Base-by-base conservation (phyloP, 306 rosid genomes). In the Rosa lucieae region DNA sequence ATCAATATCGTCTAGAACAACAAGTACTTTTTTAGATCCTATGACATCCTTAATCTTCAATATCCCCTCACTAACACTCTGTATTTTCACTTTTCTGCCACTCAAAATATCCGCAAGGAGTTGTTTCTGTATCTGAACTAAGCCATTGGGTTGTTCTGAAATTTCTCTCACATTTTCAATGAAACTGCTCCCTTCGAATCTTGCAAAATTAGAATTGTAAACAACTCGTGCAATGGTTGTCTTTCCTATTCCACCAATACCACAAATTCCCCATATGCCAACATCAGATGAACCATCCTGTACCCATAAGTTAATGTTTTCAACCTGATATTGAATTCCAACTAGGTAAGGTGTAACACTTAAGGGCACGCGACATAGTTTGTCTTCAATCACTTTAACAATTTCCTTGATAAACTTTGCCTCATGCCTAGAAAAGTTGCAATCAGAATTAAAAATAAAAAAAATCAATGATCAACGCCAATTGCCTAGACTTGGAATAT, bases 231-330 rank as follows among this genome's bases (percentile, higher is more conserved):
- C 77, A 2, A 73, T 20, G 3, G 77, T 52, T 35, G 77, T 73
- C 65, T 73, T 73, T 44, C 76, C 77, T 10, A 73, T 35, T 18
- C 77, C 77, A 37, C 48, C 10, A 7, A 73, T 10, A 0, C 77
- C 77, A 52, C 42, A 52, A 1, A 73, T 39, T 9, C 12, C 17
- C 0, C 35, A 32, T 32, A 32, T 32, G 35, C 35, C 35, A 32
- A 32, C 35, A 32, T 32, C 3, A 32, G 35, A 32, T 32, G 35
- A 32, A 1, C 35, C 35, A 32, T 32, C 35, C 1, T 32, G 35
- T 32, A 32, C 1, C 35, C 35, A 32, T 2, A 32, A 32, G 35
- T 32, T 32, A 32, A 32, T 32, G 35, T 32, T 32, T 32, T 32
- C 3, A 32, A 32, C 35, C 35, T 2, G 35, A 32, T 32, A 32